A percentile compares a stretch with the other conserved stretches of the same genome.
Evolutionary conservation across 345 rosid genomes (phyloP).

Genomic region (Pugionium cornutum): DNA sequence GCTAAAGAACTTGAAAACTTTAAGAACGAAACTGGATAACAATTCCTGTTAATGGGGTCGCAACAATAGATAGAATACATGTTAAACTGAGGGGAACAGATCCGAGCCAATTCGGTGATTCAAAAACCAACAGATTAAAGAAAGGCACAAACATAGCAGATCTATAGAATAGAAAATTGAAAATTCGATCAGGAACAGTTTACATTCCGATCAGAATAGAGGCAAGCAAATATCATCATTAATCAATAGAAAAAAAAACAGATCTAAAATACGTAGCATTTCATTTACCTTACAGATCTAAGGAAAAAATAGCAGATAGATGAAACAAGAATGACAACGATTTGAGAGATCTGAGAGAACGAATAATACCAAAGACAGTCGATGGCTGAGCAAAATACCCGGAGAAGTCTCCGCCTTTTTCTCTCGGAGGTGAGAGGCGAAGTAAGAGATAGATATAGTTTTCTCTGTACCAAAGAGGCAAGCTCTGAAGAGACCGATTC

Average conservation of each 20-base stretch:
- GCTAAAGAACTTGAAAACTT: neutral
- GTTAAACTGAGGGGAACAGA: neutral
- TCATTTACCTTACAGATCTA: slow-evolving; percentile 30
- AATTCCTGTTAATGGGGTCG: neutral
- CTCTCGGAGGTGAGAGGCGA: slow-evolving; percentile 38
- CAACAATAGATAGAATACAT: slow-evolving; percentile 1
- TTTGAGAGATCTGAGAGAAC: slow-evolving; percentile 35
- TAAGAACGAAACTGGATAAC: neutral
- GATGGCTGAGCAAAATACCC: slow-evolving; percentile 21
- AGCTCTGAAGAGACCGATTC: slow-evolving; percentile 36
- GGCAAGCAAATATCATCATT: neutral
- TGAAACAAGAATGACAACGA: neutral
- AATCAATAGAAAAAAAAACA: neutral
- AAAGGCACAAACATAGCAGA: neutral
- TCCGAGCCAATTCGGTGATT: neutral
- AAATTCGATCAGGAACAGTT: neutral
- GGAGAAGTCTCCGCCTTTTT: slow-evolving; percentile 46
- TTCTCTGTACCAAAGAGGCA: slow-evolving; percentile 31
- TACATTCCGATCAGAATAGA: slow-evolving; percentile 1
- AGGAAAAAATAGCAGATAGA: neutral
- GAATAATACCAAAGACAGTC: slow-evolving; percentile 16
- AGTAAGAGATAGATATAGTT: neutral
- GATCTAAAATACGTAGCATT: slow-evolving; percentile 4
- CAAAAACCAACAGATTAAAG: neutral
- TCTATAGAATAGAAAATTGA: neutral